Conservation (phyloP, 192 early-diverging fungal genomes). For the Linnemannia schmuckeri region DNA sequence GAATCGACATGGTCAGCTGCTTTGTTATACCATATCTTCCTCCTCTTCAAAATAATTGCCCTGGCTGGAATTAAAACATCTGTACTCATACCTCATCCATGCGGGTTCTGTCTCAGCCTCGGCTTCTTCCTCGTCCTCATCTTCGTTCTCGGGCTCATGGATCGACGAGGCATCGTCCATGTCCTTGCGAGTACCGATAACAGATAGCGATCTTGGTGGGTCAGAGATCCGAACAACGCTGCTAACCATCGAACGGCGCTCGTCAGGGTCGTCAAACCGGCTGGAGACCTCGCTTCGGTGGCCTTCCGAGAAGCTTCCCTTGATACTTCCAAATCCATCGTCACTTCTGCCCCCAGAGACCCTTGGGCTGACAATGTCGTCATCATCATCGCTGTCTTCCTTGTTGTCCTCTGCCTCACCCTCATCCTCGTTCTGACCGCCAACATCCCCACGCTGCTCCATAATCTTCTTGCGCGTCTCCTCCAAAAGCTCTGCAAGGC, state of each 20-base stretch:
- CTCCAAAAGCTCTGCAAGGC: constrained; percentile 51
- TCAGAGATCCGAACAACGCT: constrained; percentile 37
- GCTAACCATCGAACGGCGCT: constrained; percentile 41
- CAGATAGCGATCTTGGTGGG: neutral
- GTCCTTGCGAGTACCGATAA: neutral
- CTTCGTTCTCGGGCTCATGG: constrained; percentile 30
- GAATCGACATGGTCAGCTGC: neutral
- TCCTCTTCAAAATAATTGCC: neutral
- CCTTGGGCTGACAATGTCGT: constrained; percentile 26
- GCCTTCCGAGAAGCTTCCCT: constrained; percentile 42
- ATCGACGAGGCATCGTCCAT: constrained; percentile 32
- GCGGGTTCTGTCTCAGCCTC: constrained; percentile 30
- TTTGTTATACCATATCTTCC: neutral
- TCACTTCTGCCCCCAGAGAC: constrained; percentile 26
- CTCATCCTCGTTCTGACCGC: neutral
- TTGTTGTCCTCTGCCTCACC: constrained; percentile 2
- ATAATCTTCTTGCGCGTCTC: constrained; percentile 50
- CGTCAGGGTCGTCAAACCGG: constrained; percentile 43
- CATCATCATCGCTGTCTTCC: constrained; percentile 3
- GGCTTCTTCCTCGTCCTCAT: constrained; percentile 21
- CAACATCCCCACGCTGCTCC: constrained; percentile 38
- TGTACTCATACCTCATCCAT: constrained; percentile 42
- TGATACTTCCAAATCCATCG: constrained; percentile 8
- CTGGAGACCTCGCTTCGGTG: constrained; percentile 46
- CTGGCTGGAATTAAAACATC: neutral